Base-by-base conservation (phyloP, 192 early-diverging fungal species). In the Coemansia sp. region DNA sequence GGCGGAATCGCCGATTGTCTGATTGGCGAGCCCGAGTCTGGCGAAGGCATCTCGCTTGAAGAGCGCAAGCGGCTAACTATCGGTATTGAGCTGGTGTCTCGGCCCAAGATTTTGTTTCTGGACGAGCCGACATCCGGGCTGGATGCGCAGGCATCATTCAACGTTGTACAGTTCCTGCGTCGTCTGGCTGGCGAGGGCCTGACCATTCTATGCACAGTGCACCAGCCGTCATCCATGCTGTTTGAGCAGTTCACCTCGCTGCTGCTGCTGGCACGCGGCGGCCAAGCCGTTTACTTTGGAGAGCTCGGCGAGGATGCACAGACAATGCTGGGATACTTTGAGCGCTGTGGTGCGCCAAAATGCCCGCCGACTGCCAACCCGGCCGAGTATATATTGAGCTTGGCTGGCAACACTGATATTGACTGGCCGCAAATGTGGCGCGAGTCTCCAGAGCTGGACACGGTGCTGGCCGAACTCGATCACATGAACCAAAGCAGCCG, bases 341-440 rank as follows among this genome's bases (percentile, higher is more conserved):
- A 93, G 62, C 67, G 67, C 37, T 84, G 91, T 52, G 93, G 93
- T 61, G 91, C 90, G 1, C 79, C 76, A 39, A 76, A 70, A 19
- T 93, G 90, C 61, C 79, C 85, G 14, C 78, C 85, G 5, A 70
- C 74, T 6, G 91, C 83, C 17, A 93, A 94, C 66, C 90, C 90
- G 47, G 93, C 93, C 37, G 93, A 94, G 72, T 94, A 93, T 71
- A 91, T 93, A 26, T 74, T 94, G 49, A 87, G 93, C 54, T 87
- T 88, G 57, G 90, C 91, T 52, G 90, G 90, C 10, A 65, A 38
- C 25, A 64, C 68, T 23, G 66, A 69, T 9, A 72, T 85, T 25
- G 86, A 91, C 60, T 94, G 93, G 93, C 74, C 88, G 50, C 84
- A 89, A 19, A 59, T 86, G 11, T 94, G 93, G 93, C 69, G 70